Percentiles rank a stretch among this genome's conserved stretches.
These are phyloP conservation scores for Fraxinus nigra DNA, from an alignment of 305 asterid genomes.

Conservation along the genomic window DNA sequence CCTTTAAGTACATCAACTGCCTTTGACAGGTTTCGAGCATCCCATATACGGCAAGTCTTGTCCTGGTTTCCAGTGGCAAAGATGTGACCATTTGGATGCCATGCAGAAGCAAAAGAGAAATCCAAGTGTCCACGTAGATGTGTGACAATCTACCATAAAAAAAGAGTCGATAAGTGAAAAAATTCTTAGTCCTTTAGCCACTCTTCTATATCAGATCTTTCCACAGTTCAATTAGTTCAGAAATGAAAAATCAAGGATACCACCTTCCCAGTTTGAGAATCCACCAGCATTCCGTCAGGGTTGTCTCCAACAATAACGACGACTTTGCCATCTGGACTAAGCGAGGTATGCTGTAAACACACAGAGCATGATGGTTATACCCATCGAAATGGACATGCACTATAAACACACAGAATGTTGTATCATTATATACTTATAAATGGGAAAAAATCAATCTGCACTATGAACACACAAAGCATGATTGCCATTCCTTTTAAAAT, in stretches of 20 bases:
- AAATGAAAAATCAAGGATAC: neutral
- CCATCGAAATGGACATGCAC: neutral
- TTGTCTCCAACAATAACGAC: constrained; percentile 48
- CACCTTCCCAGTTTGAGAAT: constrained; percentile 55
- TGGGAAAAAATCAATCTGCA: neutral
- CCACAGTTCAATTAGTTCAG: neutral
- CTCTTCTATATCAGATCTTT: neutral
- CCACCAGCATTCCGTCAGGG: constrained; percentile 46
- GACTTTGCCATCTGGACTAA: constrained; percentile 47
- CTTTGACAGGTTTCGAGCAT: constrained; percentile 51
- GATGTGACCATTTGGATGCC: constrained; percentile 65
- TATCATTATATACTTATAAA: neutral
- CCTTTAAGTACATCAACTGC: constrained; percentile 61
- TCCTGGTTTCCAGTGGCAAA: constrained; percentile 80
- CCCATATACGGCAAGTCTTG: constrained; percentile 75
- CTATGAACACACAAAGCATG: neutral
- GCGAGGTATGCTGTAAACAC: constrained; percentile 47
- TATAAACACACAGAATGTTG: neutral
- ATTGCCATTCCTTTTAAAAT: neutral
- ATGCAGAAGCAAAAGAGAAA: constrained; percentile 69
- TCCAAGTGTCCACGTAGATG: constrained; percentile 53
- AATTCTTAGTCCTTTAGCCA: neutral
- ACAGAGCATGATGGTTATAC: constrained; percentile 12
- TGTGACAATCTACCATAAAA: constrained; percentile 34
- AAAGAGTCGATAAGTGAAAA: neutral